phyloP scores from a whole-genome alignment of 1,284 basidiomycete species.

The Amylostereum areolatum region DNA sequence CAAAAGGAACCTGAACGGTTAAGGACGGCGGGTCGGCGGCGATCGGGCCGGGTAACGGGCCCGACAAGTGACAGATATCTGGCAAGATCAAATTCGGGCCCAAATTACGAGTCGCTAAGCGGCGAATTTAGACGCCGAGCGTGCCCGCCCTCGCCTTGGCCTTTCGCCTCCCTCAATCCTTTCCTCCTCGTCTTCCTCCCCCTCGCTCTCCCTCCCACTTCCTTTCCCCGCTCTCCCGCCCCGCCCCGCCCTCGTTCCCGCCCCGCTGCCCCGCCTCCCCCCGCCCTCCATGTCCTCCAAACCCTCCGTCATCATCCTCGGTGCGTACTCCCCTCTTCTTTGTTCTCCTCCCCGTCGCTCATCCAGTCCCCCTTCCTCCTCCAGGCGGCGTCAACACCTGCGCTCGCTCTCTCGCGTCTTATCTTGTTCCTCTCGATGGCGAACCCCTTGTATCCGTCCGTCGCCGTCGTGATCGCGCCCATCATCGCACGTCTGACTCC shows the following conservation, averaged over 20 bases:
- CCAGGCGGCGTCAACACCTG: slow-evolving; percentile 74
- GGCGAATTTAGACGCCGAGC: background rate
- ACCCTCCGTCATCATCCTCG: slow-evolving; percentile 77
- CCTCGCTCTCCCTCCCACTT: slow-evolving; percentile 5
- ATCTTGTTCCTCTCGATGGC: slow-evolving; percentile 57
- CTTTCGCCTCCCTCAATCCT: background rate
- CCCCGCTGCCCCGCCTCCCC: slow-evolving; percentile 6
- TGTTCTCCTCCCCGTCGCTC: slow-evolving; percentile 7
- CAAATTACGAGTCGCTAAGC: background rate
- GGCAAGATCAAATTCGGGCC: background rate
- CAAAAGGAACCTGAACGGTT: no score
- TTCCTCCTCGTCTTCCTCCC: slow-evolving; percentile 2
- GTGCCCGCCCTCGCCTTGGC: background rate
- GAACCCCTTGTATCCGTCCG: slow-evolving; percentile 70
- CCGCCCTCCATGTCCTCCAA: slow-evolving; percentile 35
- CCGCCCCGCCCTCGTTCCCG: slow-evolving; percentile 1
- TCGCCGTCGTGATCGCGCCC: slow-evolving; percentile 11
- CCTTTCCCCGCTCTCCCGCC: slow-evolving; percentile 4
- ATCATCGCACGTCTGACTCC: slow-evolving; percentile 5
- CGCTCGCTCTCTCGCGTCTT: slow-evolving; percentile 58
- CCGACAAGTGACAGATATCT: no score
- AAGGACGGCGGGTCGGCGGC: no score
- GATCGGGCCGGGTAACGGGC: no score
- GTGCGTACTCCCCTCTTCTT: slow-evolving; percentile 35
- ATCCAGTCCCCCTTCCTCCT: slow-evolving; percentile 5